These are phyloP conservation scores for Isoetes taiwanensis DNA, from an alignment of 75 land plant genomes.

Conservation along the genomic window DNA sequence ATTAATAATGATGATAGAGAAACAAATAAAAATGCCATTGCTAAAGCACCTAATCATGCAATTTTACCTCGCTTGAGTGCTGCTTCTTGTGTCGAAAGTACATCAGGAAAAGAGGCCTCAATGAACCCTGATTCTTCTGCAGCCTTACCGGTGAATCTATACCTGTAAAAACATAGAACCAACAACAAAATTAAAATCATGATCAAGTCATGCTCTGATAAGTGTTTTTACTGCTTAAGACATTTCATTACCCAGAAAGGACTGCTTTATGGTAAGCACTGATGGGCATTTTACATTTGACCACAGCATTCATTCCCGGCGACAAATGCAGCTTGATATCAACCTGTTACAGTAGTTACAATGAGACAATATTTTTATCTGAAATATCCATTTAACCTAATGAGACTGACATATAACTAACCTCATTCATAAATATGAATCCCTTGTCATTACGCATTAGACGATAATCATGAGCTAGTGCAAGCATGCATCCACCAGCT, in stretches of 20 bases:
- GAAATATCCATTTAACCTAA: background rate
- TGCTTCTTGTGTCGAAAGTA: constrained; percentile 15
- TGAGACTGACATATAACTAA: background rate
- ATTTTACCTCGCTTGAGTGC: constrained; percentile 15
- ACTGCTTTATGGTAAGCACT: constrained; percentile 15
- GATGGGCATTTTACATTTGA: constrained; percentile 17
- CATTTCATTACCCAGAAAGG: constrained; percentile 15
- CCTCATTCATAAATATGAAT: constrained; percentile 22
- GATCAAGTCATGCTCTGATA: no score
- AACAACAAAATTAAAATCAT: no score
- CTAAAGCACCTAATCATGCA: background rate
- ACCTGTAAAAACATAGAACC: no score
- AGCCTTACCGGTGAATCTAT: constrained; percentile 19
- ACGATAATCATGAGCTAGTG: constrained; percentile 40
- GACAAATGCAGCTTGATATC: constrained; percentile 18
- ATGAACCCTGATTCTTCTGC: constrained; percentile 21
- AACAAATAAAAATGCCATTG: background rate
- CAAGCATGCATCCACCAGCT: constrained; percentile 32
- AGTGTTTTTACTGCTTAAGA: no score
- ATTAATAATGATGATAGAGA: no score
- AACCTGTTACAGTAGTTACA: background rate
- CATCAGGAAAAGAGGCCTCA: constrained; percentile 13
- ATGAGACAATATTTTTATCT: background rate
- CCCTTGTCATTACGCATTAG: constrained; percentile 24
- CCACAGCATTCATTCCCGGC: constrained; percentile 19